Evolutionary conservation across 2,329 filamentous ascomycete genomes (phyloP), one percentile per base, ranked within the genome.

Genomic region (Helicocarpus griseus): DNA sequence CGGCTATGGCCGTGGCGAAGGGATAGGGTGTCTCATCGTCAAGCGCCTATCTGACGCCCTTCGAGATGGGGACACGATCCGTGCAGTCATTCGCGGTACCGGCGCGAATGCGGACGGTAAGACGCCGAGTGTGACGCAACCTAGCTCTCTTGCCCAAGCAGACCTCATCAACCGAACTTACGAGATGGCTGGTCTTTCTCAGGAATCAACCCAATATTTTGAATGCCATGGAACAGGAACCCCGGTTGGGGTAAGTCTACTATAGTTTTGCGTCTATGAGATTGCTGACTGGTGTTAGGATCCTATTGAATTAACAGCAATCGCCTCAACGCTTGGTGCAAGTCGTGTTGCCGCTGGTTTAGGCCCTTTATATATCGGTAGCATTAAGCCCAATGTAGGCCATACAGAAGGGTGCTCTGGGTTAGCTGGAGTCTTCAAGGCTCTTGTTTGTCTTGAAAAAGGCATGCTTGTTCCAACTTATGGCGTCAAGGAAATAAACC

Each of bases 1-100:
- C 51, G 74, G 74, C 0, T 76, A 75, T 55, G 65, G 60, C 4
- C 62, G 70, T 13, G 73, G 70, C 9, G 74, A 77, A 56, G 74
- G 69, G 7, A 58, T 69, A 13, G 67, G 58, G 4, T 54, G 61
- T 26, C 24, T 75, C 6, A 39, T 72, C 0, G 35, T 76, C 2
- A 75, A 76, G 55, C 62, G 59, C 0, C 56, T 75, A 0, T 58
- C 62, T 4, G 60, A 68, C 48, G 73, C 73, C 1, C 49, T 75
- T 8, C 53, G 58, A 17, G 69, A 71, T 41, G 63, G 65, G 11
- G 70, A 76, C 55, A 59, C 61, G 0, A 70, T 76, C 35, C 64
- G 68, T 1, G 68, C 67, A 3, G 60, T 76, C 2, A 70, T 75
- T 33, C 60, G 63, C 9, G 65, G 58, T 1, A 67, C 62, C 28